These are phyloP conservation scores for Exophiala sideris DNA, from an alignment of 2,329 filamentous ascomycete genomes.

Conservation along the genomic window DNA sequence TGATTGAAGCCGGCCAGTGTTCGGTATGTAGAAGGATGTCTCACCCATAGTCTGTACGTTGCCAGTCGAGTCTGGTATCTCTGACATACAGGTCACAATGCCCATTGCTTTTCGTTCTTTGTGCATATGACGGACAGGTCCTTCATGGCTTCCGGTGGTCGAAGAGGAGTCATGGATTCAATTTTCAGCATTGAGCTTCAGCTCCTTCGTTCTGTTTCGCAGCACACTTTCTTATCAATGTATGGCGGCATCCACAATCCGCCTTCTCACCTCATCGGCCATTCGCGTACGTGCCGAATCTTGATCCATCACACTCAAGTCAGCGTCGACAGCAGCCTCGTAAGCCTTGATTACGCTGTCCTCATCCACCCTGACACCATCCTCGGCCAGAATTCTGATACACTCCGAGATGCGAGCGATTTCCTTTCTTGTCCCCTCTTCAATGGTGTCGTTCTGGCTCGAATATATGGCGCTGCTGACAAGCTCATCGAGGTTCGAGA, in stretches of 20 bases:
- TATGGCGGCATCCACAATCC: constrained; percentile 26
- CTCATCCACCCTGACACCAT: constrained; percentile 82
- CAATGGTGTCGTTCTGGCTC: constrained; percentile 87
- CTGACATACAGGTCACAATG: too few species aligned
- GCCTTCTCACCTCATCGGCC: constrained; percentile 20
- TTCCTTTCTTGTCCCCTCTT: constrained; percentile 73
- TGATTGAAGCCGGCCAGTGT: not conserved
- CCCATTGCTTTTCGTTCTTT: too few species aligned
- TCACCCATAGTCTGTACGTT: too few species aligned
- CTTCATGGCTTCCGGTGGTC: too few species aligned
- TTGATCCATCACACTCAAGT: constrained; percentile 40
- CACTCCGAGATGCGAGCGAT: constrained; percentile 81
- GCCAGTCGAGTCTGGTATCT: too few species aligned
- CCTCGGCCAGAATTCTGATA: constrained; percentile 77
- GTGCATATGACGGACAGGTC: too few species aligned
- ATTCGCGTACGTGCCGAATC: constrained; percentile 14
- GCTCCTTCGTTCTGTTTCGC: too few species aligned
- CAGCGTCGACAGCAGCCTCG: constrained; percentile 71
- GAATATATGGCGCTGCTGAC: constrained; percentile 86
- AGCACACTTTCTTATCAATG: constrained; percentile 7
- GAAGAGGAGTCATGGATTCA: too few species aligned
- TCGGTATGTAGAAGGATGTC: too few species aligned
- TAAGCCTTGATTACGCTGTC: constrained; percentile 82
- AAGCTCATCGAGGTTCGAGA: constrained; percentile 84
- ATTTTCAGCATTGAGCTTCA: too few species aligned